Evolutionary conservation across 2,329 filamentous ascomycete genomes (phyloP).

Genomic region (Fusarium coffeatum): DNA sequence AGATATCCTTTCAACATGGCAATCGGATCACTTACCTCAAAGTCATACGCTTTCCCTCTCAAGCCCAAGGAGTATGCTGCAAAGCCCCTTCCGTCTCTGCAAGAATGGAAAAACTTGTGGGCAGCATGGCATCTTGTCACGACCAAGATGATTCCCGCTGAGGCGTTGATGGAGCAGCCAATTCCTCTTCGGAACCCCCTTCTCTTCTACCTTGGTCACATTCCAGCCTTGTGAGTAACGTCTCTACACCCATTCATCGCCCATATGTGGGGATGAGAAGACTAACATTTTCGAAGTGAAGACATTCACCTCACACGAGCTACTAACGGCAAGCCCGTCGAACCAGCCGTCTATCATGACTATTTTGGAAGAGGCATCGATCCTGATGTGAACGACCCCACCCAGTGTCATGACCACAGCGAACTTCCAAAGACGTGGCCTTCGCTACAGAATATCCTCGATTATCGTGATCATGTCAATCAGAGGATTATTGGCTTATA

Average conservation of each 20-base stretch:
- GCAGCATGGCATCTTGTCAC: conserved; percentile 2
- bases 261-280: neutral
- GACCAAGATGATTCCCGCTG: neutral
- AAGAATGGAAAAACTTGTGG: conserved; percentile 3
- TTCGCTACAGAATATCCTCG: neutral
- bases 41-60: conserved; percentile 30
- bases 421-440: conserved; percentile 5
- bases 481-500: neutral
- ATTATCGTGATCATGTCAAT: neutral
- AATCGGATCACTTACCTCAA: neutral
- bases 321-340: neutral
- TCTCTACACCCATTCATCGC: neutral
- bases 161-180: neutral
- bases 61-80: conserved; percentile 1
- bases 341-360: neutral
- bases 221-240: neutral
- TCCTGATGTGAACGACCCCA: conserved; percentile 1
- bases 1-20: conserved; percentile 2
- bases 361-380: conserved; percentile 1
- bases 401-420: neutral
- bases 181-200: neutral
- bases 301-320: neutral
- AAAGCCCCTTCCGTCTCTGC: neutral
- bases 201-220: conserved; percentile 1
- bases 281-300: neutral